Evolutionary conservation across 2,329 filamentous ascomycete genomes (phyloP), one percentile per base, ranked within the genome.

Genomic region (Colletotrichum somersetense): DNA sequence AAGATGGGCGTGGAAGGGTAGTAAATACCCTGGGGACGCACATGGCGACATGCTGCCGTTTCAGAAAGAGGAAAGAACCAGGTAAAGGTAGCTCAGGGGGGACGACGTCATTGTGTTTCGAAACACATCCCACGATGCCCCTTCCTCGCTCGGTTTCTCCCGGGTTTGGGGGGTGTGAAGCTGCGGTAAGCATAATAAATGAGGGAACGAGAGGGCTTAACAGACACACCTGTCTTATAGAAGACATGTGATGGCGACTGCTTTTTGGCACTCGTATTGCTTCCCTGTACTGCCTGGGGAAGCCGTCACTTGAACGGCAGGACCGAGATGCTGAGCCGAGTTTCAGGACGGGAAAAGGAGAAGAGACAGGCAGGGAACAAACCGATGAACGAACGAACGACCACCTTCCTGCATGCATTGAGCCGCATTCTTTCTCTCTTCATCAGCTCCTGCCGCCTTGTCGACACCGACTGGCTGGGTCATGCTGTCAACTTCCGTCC

Each of bases 101-200:
- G 38, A 33, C 38, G 61, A 70, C 70, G 70, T 72, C 70, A 72
- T 70, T 57, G 59, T 70, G 70, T 72, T 72, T 70, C 66, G 66
- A 70, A 72, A 70, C 66, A 72, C 38, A 72, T 70, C 66, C 66
- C 66, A 72, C 70, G 70, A 70, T 72, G 70, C 59, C 66, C 66
- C 65, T 69, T 69, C 66, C 66, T 63, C 58, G n/a, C 18, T 68
- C 58, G 69, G 68, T 58, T 67, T 68, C 53, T 46, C 57, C 58
- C 53, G 38, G 63, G 58, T 68, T 71, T 46, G 44, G 58, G 57
- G 40, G 57, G 64, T 48, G 16, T 62, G 42, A 67, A 46, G 61
- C 38, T 62, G 65, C 46, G 52, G 65, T 53, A 63, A 55, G 52
- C 58, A 56, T 26, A 52, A 56, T 26, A 52, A 16, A 23, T 12